phyloP scores from a whole-genome alignment of 345 rosid genomes.

The Psidium guajava region DNA sequence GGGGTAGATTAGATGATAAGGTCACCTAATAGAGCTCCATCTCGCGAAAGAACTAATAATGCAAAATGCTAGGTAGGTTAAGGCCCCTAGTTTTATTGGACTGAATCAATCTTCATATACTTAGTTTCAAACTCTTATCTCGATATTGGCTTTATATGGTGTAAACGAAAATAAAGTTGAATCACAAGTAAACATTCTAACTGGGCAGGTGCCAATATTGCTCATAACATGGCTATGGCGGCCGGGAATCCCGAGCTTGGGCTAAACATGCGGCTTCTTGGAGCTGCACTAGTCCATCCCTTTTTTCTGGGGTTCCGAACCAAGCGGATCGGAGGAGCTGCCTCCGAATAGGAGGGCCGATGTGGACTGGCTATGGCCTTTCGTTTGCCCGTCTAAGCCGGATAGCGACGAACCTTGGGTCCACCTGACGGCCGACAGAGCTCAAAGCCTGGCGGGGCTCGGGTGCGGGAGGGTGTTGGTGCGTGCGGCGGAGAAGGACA shows the following conservation, averaged over 20 bases:
- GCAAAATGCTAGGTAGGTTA: background rate
- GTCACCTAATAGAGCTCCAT: background rate
- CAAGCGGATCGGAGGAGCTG: slow-evolving; percentile 29
- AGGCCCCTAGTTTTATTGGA: background rate
- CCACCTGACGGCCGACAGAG: slow-evolving; percentile 31
- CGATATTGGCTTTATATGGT: background rate
- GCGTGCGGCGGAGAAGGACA: slow-evolving; percentile 44
- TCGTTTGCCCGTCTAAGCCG: slow-evolving; percentile 25
- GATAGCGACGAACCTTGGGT: slow-evolving; percentile 44
- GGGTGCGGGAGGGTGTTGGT: slow-evolving; percentile 34
- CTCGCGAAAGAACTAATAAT: background rate
- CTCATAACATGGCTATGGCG: slow-evolving; percentile 31
- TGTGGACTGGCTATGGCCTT: slow-evolving; percentile 32
- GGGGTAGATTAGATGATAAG: background rate
- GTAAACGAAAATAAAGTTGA: background rate
- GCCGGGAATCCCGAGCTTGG: slow-evolving; percentile 24
- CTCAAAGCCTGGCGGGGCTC: slow-evolving; percentile 25
- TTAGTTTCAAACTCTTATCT: fast-evolving
- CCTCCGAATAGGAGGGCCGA: slow-evolving; percentile 11
- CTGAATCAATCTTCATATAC: background rate
- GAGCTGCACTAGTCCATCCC: slow-evolving; percentile 33
- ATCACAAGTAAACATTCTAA: slow-evolving; percentile 3
- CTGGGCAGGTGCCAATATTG: slow-evolving; percentile 25
- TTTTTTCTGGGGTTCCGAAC: slow-evolving; percentile 32
- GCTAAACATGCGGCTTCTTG: slow-evolving; percentile 9